Percentiles rank a stretch among this genome's conserved stretches.
phyloP scores from a whole-genome alignment of 352 stramenopile genomes.

The Pythium utonaiense region DNA sequence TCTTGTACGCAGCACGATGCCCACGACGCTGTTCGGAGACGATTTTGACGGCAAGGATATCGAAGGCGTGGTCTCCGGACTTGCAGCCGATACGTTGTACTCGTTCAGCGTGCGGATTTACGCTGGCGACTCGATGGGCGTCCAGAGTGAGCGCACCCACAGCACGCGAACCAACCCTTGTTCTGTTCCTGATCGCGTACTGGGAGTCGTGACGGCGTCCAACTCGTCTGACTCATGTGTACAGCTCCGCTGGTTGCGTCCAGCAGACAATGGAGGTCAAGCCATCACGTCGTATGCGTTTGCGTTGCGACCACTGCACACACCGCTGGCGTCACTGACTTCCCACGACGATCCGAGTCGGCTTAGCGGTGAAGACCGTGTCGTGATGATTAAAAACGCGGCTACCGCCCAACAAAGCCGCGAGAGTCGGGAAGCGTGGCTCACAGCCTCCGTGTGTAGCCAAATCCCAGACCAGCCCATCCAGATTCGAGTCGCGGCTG shows the following conservation, averaged over 20 bases:
- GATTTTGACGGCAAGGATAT: slow-evolving; percentile 81
- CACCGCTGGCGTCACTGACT: not conserved
- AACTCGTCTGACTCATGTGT: slow-evolving; percentile 29
- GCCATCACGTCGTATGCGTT: slow-evolving; percentile 44
- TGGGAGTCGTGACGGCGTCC: slow-evolving; percentile 29
- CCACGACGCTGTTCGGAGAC: slow-evolving; percentile 65
- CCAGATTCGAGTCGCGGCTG: slow-evolving; percentile 56
- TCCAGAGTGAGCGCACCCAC: slow-evolving; percentile 49
- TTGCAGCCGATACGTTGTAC: slow-evolving; percentile 61
- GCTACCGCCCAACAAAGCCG: not conserved
- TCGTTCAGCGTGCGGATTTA: slow-evolving; percentile 67
- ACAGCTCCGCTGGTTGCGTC: slow-evolving; percentile 52
- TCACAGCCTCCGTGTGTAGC: slow-evolving; percentile 38
- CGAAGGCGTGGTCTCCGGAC: slow-evolving; percentile 42
- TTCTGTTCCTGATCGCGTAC: slow-evolving; percentile 33
- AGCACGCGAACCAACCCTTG: slow-evolving; percentile 39
- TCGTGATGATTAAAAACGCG: not conserved
- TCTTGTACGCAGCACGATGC: slow-evolving; percentile 54
- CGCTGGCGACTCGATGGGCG: slow-evolving; percentile 47
- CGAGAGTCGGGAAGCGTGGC: slow-evolving; percentile 20
- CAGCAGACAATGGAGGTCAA: slow-evolving; percentile 51
- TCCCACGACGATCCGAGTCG: slow-evolving; percentile 6
- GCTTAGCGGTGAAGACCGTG: not conserved
- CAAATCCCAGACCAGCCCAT: slow-evolving; percentile 41
- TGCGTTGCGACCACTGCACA: slow-evolving; percentile 17